These are phyloP conservation scores for Acacia crassicarpa DNA, from an alignment of 306 rosid species.

Conservation along the genomic window DNA sequence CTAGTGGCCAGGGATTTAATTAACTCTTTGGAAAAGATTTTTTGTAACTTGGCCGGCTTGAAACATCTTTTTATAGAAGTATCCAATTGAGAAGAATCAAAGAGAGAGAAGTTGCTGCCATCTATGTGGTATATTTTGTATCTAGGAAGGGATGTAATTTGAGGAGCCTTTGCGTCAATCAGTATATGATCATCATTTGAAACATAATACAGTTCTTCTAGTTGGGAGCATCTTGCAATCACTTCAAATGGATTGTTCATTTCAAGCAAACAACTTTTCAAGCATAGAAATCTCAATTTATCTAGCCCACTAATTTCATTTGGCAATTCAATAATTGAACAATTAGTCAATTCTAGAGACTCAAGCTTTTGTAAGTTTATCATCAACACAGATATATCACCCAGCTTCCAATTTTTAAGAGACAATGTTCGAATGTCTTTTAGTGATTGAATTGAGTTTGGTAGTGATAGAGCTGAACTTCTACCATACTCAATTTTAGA, in stretches of 20 bases:
- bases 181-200: neutral
- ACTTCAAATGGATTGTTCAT: constrained; percentile 17
- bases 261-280: neutral
- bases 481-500: neutral
- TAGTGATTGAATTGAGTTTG: neutral
- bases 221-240: constrained; percentile 1
- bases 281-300: constrained; percentile 27
- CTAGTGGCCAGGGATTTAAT: neutral
- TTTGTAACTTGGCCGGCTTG: neutral
- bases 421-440: neutral
- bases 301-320: neutral
- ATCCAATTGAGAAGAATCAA: neutral
- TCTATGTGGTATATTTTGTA: constrained; percentile 12
- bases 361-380: neutral
- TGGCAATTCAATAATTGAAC: constrained; percentile 34
- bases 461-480: neutral
- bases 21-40: neutral
- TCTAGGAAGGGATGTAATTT: neutral
- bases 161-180: neutral
- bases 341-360: neutral
- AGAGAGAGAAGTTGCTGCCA: neutral
- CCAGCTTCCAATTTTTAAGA: rapidly evolving
- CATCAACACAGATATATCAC: neutral
- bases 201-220: constrained; percentile 21
- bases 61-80: constrained; percentile 1